Evolutionary conservation across 192 early-diverging fungal genomes (phyloP), one percentile per base, ranked within the genome.

Genomic region (Tieghemiomyces parasiticus): DNA sequence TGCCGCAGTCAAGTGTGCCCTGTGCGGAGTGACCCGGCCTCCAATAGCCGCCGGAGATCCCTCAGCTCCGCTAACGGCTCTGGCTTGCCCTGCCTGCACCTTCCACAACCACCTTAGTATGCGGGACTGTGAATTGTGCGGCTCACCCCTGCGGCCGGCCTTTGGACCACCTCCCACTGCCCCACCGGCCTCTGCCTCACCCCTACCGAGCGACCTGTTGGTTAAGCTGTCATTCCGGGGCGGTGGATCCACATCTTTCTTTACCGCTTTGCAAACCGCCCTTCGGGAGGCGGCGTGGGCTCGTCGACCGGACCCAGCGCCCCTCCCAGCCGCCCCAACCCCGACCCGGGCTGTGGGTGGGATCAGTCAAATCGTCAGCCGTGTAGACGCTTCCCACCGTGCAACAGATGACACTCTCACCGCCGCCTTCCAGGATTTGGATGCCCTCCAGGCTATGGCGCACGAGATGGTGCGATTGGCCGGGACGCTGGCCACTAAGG

Each of bases 371-470:
- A 67, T 73, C 35, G 61, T 74, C 45, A 68, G 65, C 53, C 67
- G 73, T 4, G 83, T 87, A 28, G 82, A 87, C 42, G 70, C 81
- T 52, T 72, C 71, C 14, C 79, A 86, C 54, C 67, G 81, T 35
- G 81, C 70, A n/a, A 70, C 77, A 8, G 85, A 86, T 26, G 77
- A 75, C 46, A 83, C 85, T 2, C 67, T 97, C 19, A 67, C 74
- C 34, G 80, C 86, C 33, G 91, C 90, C 4, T 99, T 99, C 71
- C 71, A 77, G 46, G 95, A 99, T 64, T 70, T 99, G 34, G 80
- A 93, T 34, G 83, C 81, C 22, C 71, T 99, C 45, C 92, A 89
- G 76, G 78, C 78, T 33, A 92, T 88, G 68, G 93, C 92, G 0
- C 75, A 80, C 22, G 87, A 94, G 58, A 92, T 99, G 87, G 89